phyloP scores from a whole-genome alignment of 2,329 filamentous ascomycete genomes.

The Fusarium sp. region DNA sequence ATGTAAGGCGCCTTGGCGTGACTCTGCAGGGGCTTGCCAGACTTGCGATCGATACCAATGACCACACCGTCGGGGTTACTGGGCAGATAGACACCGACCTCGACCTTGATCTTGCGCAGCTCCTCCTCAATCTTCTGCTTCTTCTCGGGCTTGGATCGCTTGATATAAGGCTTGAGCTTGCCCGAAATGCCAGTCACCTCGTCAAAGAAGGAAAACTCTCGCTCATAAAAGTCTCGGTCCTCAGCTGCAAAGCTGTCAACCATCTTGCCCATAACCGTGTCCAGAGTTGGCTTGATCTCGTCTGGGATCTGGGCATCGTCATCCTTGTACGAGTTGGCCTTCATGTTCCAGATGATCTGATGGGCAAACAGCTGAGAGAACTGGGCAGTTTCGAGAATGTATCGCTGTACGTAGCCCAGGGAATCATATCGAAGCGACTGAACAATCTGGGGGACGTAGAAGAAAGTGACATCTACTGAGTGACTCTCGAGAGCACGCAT shows the following conservation, averaged over 20 bases:
- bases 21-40: conserved; percentile 95
- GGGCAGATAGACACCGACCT: conserved; percentile 96
- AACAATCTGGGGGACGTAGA: conserved; percentile 98
- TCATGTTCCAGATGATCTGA: conserved; percentile 99
- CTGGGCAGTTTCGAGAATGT: conserved; percentile 96
- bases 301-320: conserved; percentile 93
- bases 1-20: conserved; percentile 99
- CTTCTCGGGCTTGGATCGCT: conserved; percentile 93
- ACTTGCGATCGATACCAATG: conserved; percentile 97
- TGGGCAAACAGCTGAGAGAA: conserved; percentile 99
- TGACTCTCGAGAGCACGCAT: conserved; percentile 96
- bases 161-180: conserved; percentile 93
- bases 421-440: conserved; percentile 93
- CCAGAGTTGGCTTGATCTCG: conserved; percentile 90
- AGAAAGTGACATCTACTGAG: conserved; percentile 97
- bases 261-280: conserved; percentile 88
- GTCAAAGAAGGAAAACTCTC: conserved; percentile 98
- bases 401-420: conserved; percentile 94
- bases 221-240: conserved; percentile 89
- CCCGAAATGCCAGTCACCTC: conserved; percentile 96
- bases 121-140: conserved; percentile 99
- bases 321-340: conserved; percentile 98
- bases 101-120: conserved; percentile 94
- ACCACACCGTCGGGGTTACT: conserved; percentile 98
- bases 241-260: conserved; percentile 82